These are phyloP conservation scores for Stemphylium beticola DNA, from an alignment of 2,329 filamentous ascomycete genomes.

Conservation along the genomic window DNA sequence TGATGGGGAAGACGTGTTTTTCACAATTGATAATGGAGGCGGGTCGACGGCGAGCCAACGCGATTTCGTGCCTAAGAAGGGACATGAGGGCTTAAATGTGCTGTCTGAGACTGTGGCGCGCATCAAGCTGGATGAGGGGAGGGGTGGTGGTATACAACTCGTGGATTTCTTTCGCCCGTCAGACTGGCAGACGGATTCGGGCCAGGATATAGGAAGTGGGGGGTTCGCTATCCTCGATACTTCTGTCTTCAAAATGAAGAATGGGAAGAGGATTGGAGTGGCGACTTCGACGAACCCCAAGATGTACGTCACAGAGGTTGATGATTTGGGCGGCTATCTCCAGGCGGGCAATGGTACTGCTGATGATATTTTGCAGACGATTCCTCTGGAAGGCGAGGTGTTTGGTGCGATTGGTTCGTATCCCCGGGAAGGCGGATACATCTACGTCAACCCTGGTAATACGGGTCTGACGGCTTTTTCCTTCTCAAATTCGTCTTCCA, in stretches of 20 bases:
- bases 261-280: conserved; percentile 33
- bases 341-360: conserved; percentile 20
- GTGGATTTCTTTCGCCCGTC: conserved; percentile 24
- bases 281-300: conserved; percentile 40
- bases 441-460: conserved; percentile 40
- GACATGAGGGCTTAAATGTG: conserved; percentile 11
- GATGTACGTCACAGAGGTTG: conserved; percentile 30
- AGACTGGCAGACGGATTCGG: conserved; percentile 12
- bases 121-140: conserved; percentile 9
- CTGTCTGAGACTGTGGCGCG: conserved; percentile 19
- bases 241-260: conserved; percentile 21
- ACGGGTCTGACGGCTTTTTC: conserved; percentile 39
- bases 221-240: conserved; percentile 24
- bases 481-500: conserved; percentile 21
- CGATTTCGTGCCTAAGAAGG: conserved; percentile 3
- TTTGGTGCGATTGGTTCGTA: conserved; percentile 33
- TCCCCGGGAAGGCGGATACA: conserved; percentile 35
- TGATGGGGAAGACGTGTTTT: conserved; percentile 27
- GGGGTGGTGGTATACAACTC: conserved; percentile 17
- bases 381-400: conserved; percentile 25
- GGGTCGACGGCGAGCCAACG: not conserved
- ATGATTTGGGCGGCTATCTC: conserved; percentile 34
- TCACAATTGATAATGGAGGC: conserved; percentile 24
- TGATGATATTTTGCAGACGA: conserved; percentile 31
- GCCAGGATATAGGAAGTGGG: conserved; percentile 25